These are phyloP conservation scores for Phytophthora ramorum DNA, from an alignment of 352 stramenopile genomes.

Conservation along the genomic window DNA sequence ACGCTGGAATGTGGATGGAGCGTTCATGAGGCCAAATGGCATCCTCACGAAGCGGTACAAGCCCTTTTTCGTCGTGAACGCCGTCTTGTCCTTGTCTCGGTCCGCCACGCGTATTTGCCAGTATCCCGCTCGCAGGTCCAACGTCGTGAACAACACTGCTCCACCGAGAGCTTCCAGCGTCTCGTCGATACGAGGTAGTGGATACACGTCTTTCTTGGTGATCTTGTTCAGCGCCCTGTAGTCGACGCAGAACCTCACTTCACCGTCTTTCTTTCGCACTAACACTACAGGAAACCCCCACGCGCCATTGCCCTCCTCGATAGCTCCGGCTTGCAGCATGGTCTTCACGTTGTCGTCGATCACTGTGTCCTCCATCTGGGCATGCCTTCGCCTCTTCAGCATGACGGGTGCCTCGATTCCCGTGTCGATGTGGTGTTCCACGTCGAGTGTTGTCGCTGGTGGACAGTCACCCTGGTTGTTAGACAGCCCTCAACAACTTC, in stretches of 20 bases:
- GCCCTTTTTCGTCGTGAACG: conserved; percentile 17
- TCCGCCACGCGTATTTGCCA: background rate
- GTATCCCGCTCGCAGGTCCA: background rate
- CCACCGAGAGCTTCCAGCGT: background rate
- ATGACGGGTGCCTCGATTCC: too few relatives aligned
- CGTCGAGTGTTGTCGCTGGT: too few relatives aligned
- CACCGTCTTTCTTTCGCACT: background rate
- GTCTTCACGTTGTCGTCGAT: background rate
- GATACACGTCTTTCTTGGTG: background rate
- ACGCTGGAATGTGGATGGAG: conserved; percentile 22
- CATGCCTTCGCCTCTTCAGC: too few relatives aligned
- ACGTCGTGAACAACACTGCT: background rate
- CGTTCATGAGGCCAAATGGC: conserved; percentile 26
- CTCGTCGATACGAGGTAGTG: background rate
- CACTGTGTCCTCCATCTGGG: too few relatives aligned
- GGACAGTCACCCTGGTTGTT: too few relatives aligned
- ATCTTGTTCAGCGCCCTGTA: background rate
- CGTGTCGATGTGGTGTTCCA: too few relatives aligned
- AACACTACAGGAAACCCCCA: background rate
- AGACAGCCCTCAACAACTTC: too few relatives aligned
- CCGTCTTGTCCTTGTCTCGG: background rate
- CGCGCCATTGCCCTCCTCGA: background rate
- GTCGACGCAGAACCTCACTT: background rate
- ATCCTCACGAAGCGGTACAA: conserved; percentile 21
- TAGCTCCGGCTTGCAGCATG: background rate